These are phyloP conservation scores for Geotrichum fermentans DNA, from an alignment of 1,139 yeast genomes.

Conservation along the genomic window DNA sequence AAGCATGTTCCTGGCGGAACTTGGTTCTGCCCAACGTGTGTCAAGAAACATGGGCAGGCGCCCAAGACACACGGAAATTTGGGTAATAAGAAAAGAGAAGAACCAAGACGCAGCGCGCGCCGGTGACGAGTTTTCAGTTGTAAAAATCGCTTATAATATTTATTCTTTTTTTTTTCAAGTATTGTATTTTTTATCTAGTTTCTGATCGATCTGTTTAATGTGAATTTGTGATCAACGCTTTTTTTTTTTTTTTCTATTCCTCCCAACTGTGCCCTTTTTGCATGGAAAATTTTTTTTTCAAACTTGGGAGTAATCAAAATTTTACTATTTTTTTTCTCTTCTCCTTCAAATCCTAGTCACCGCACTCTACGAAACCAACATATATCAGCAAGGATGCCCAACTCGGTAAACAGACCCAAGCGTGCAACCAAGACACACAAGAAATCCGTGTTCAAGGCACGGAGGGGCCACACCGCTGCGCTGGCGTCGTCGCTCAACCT, in stretches of 20 bases:
- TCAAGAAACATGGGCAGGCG: slow-evolving; percentile 6
- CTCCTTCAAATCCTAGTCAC: no score
- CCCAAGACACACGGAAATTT: neutral
- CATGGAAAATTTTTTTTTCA: neutral
- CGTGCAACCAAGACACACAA: slow-evolving; percentile 11
- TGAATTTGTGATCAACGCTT: no score
- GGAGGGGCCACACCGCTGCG: neutral
- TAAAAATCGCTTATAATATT: neutral
- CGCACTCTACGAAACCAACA: no score
- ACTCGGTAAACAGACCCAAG: slow-evolving; percentile 17
- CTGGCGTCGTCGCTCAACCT: neutral
- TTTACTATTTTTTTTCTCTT: no score
- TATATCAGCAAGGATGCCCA: no score
- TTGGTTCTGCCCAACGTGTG: slow-evolving; percentile 17
- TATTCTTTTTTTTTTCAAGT: no score
- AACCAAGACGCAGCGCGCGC: neutral
- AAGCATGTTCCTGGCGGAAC: slow-evolving; percentile 11
- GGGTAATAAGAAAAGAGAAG: neutral
- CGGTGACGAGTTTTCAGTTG: neutral
- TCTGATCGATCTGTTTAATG: no score
- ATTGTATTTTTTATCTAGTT: no score
- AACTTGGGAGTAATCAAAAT: no score
- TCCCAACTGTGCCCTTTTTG: neutral
- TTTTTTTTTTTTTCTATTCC: neutral
- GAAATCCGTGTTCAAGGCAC: slow-evolving; percentile 3